Percentiles rank a stretch among this genome's conserved stretches.
phyloP scores from a whole-genome alignment of 805 yeast species.

The Candida ipomoeae region DNA sequence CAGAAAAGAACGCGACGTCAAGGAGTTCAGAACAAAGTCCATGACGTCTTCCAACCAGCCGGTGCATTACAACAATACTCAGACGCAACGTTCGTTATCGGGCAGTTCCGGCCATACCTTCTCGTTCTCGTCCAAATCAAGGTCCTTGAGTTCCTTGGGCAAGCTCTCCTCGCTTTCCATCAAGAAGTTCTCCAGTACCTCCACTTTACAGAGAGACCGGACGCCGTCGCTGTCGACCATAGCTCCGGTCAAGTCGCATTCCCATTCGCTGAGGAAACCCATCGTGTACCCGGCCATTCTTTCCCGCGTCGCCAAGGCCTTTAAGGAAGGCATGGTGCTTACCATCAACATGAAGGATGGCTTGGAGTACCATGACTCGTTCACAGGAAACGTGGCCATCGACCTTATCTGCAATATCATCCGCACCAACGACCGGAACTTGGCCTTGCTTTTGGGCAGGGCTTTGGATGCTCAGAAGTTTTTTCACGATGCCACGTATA shows the following conservation, averaged over 20 bases:
- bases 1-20: conserved; percentile 7
- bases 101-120: conserved; percentile 13
- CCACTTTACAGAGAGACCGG: conserved; percentile 32
- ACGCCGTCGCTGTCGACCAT: conserved; percentile 26
- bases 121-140: conserved; percentile 35
- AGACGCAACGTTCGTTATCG: conserved; percentile 30
- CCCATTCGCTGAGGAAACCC: conserved; percentile 46
- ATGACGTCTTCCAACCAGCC: conserved; percentile 13
- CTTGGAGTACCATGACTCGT: conserved; percentile 84
- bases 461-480: conserved; percentile 91
- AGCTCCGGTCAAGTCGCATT: conserved; percentile 40
- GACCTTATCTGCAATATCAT: conserved; percentile 83
- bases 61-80: conserved; percentile 6
- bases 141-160: conserved; percentile 40
- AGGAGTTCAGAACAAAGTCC: conserved; percentile 12
- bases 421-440: conserved; percentile 83
- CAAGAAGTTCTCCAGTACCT: conserved; percentile 34
- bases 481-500: conserved; percentile 93
- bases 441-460: conserved; percentile 85
- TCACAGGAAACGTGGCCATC: conserved; percentile 91
- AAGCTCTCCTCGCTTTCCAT: conserved; percentile 39
- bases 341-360: conserved; percentile 88
- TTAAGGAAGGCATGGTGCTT: conserved; percentile 62
- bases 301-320: conserved; percentile 76
- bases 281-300: conserved; percentile 85